phyloP scores from a whole-genome alignment of 2,329 filamentous ascomycete species.

The Xylaria arbuscula region DNA sequence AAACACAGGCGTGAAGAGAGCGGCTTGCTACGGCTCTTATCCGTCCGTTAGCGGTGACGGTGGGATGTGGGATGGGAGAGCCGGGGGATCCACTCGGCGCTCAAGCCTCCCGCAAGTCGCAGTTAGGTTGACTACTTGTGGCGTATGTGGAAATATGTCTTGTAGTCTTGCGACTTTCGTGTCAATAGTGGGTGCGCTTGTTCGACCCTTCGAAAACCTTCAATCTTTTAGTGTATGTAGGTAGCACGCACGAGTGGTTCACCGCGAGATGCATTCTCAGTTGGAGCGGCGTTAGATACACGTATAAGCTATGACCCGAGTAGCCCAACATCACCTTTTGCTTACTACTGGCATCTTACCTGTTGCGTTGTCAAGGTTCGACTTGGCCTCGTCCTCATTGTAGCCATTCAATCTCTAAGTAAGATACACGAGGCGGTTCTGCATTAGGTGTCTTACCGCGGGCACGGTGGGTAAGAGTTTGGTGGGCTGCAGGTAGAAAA shows the following conservation, averaged over 20 bases:
- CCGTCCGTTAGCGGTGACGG: constrained; percentile 15
- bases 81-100: constrained; percentile 31
- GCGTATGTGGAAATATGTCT: background rate
- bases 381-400: background rate
- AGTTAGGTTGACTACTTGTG: constrained; percentile 7
- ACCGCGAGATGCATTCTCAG: constrained; percentile 6
- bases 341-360: background rate
- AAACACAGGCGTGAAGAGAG: constrained; percentile 4
- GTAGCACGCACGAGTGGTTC: background rate
- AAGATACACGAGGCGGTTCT: background rate
- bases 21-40: background rate
- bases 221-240: no score
- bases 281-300: constrained; percentile 7
- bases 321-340: background rate
- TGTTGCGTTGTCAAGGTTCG: constrained; percentile 1
- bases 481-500: background rate
- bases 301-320: constrained; percentile 12
- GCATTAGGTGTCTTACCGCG: constrained; percentile 1
- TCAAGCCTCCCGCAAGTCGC: constrained; percentile 13
- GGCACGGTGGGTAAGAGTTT: background rate
- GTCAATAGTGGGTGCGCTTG: background rate
- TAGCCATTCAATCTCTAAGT: background rate
- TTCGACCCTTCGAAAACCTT: no score
- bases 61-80: constrained; percentile 4
- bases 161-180: background rate